phyloP scores from a whole-genome alignment of 2,329 filamentous ascomycete species.

The Pyricularia sp. region DNA sequence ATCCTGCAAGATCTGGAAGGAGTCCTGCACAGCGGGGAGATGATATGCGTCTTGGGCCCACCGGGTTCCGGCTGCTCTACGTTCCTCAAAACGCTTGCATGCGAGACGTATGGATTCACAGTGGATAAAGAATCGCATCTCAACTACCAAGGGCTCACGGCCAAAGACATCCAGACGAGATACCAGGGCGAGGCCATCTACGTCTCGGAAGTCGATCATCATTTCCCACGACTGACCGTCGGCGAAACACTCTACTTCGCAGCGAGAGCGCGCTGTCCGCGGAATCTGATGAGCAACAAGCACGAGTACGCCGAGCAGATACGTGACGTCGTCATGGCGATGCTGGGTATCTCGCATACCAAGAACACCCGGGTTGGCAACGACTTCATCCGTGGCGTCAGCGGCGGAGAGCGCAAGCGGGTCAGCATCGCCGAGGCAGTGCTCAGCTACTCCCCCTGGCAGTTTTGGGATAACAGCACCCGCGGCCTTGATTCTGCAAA shows the following conservation, averaged over 20 bases:
- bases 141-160: slow-evolving; percentile 40
- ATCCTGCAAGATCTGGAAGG: too few relatives aligned
- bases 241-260: slow-evolving; percentile 75
- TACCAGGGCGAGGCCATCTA: slow-evolving; percentile 84
- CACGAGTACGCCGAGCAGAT: slow-evolving; percentile 51
- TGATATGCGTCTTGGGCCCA: too few relatives aligned
- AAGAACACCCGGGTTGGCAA: slow-evolving; percentile 65
- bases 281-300: slow-evolving; percentile 47
- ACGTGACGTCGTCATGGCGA: slow-evolving; percentile 65
- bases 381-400: slow-evolving; percentile 66
- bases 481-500: slow-evolving; percentile 67
- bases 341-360: slow-evolving; percentile 66
- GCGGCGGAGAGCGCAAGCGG: slow-evolving; percentile 63
- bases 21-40: too few relatives aligned
- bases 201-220: slow-evolving; percentile 61
- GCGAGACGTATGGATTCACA: too few relatives aligned
- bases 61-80: too few relatives aligned
- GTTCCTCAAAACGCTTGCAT: too few relatives aligned
- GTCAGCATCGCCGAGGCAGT: slow-evolving; percentile 54
- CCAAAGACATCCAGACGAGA: slow-evolving; percentile 65
- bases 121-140: too few relatives aligned
- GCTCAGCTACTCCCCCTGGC: slow-evolving; percentile 47
- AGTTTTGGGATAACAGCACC: slow-evolving; percentile 65
- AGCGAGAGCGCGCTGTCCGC: slow-evolving; percentile 54
- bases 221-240: slow-evolving; percentile 69